A percentile compares a stretch with the other conserved stretches of the same genome.
phyloP scores from a whole-genome alignment of 1,139 yeast species.

The Zygoascus hellenicus region DNA sequence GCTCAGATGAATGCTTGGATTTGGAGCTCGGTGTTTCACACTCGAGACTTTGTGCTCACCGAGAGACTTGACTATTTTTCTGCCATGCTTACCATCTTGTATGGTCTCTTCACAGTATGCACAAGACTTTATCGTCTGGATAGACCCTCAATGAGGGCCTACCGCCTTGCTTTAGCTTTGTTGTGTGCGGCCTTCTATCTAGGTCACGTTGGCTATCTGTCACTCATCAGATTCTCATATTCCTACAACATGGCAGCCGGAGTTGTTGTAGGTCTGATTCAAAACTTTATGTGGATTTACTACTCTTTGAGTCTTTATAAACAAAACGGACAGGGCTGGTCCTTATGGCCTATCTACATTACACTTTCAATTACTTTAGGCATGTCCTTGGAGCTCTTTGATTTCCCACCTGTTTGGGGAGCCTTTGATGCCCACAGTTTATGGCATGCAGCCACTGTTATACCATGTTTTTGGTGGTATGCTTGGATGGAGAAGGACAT shows the following conservation, averaged over 20 bases:
- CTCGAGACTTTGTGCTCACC: conserved; percentile 72
- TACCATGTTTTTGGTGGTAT: conserved; percentile 38
- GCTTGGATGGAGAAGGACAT: conserved; percentile 34
- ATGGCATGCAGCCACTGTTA: conserved; percentile 60
- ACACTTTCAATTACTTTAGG: conserved; percentile 57
- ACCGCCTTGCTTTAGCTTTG: conserved; percentile 36
- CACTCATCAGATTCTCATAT: conserved; percentile 72
- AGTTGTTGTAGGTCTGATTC: conserved; percentile 67
- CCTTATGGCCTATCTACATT: conserved; percentile 47
- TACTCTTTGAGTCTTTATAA: conserved; percentile 28
- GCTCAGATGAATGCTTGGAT: conserved; percentile 86
- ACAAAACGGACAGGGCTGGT: conserved; percentile 32
- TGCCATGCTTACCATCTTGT: conserved; percentile 82
- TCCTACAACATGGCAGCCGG: conserved; percentile 93
- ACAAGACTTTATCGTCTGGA: conserved; percentile 57
- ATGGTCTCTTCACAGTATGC: conserved; percentile 66
- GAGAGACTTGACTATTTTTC: conserved; percentile 87
- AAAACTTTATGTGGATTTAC: conserved; percentile 51
- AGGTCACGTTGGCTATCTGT: conserved; percentile 61
- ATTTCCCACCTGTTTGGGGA: conserved; percentile 65
- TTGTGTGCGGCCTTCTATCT: conserved; percentile 47
- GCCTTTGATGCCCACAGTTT: conserved; percentile 87
- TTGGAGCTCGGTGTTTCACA: conserved; percentile 78
- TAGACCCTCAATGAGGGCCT: conserved; percentile 32
- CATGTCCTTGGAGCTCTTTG: conserved; percentile 83